Percentiles rank a stretch among this genome's conserved stretches.
Evolutionary conservation across 106 monocot genomes (phyloP).

Genomic region (Dioscorea zingiberensis): DNA sequence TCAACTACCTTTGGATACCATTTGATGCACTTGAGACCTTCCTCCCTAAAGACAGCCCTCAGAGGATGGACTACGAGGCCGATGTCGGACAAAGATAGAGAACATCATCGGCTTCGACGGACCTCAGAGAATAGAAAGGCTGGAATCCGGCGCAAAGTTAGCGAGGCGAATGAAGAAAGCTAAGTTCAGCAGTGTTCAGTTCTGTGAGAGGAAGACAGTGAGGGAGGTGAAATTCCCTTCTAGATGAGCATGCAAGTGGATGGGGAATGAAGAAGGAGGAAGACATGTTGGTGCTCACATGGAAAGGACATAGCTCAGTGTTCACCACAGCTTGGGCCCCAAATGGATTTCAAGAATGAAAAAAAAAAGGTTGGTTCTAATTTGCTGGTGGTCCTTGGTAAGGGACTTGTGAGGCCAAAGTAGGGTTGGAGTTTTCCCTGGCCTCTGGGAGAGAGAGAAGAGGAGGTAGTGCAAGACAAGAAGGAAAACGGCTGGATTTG

Average conservation of each 20-base stretch:
- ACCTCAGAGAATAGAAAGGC: conserved; percentile 35
- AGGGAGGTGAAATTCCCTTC: conserved; percentile 32
- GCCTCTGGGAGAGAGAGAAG: too few relatives aligned
- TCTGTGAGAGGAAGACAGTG: conserved; percentile 38
- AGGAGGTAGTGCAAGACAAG: too few relatives aligned
- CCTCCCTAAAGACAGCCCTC: conserved; percentile 32
- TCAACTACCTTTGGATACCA: conserved; percentile 62
- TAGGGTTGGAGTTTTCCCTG: too few relatives aligned
- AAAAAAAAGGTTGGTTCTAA: too few relatives aligned
- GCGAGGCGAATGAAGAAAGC: conserved; percentile 28
- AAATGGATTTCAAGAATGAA: neutral
- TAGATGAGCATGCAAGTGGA: conserved; percentile 49
- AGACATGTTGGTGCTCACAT: conserved; percentile 54
- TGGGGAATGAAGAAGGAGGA: conserved; percentile 75
- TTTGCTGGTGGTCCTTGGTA: too few relatives aligned
- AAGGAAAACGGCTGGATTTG: too few relatives aligned
- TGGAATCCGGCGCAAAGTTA: conserved; percentile 20
- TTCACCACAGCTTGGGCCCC: conserved; percentile 52
- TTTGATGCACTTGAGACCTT: conserved; percentile 60
- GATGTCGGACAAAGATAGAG: conserved; percentile 61
- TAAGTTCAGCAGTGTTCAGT: conserved; percentile 12
- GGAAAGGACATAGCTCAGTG: conserved; percentile 62
- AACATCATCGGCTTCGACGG: conserved; percentile 41
- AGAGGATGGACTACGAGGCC: conserved; percentile 46
- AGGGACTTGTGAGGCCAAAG: too few relatives aligned